Evolutionary conservation across 139 green algal species (phyloP).

Genomic region (Closterium sp.): DNA sequence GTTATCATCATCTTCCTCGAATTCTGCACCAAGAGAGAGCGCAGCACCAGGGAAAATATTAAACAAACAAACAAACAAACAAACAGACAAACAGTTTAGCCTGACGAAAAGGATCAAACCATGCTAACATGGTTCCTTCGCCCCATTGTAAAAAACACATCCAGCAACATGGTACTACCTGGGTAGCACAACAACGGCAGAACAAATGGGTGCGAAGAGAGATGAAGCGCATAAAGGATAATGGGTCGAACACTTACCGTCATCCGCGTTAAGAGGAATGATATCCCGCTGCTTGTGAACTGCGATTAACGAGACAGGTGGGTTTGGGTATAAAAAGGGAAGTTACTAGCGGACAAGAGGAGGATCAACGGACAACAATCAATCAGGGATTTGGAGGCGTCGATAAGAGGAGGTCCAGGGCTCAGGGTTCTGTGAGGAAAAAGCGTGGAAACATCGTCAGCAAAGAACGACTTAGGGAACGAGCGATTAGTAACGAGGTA

Average conservation of each 20-base stretch:
- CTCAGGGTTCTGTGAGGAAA: neutral
- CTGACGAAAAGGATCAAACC: neutral
- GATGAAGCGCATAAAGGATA: too few species aligned
- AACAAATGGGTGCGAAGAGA: too few species aligned
- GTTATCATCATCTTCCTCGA: slow-evolving; percentile 10
- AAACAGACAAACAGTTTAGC: neutral
- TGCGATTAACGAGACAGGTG: neutral
- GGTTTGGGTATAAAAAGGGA: neutral
- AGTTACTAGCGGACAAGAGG: neutral
- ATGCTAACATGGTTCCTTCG: neutral
- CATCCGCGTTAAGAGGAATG: neutral
- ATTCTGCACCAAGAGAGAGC: neutral
- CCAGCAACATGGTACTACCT: too few species aligned
- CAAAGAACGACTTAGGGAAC: too few species aligned
- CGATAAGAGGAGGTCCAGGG: neutral
- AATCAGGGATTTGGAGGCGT: too few species aligned
- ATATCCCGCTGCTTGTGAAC: neutral
- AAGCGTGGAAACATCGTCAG: too few species aligned
- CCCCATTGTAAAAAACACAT: neutral
- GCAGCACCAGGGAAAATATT: too few species aligned
- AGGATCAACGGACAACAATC: too few species aligned
- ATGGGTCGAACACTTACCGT: neutral
- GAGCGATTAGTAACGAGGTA: too few species aligned
- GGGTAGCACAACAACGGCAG: too few species aligned
- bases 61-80: too few species aligned